A percentile compares a stretch with the other conserved stretches of the same genome.
phyloP scores from a whole-genome alignment of 208 protist genomes.

The Acanthamoeba rhysodes region DNA sequence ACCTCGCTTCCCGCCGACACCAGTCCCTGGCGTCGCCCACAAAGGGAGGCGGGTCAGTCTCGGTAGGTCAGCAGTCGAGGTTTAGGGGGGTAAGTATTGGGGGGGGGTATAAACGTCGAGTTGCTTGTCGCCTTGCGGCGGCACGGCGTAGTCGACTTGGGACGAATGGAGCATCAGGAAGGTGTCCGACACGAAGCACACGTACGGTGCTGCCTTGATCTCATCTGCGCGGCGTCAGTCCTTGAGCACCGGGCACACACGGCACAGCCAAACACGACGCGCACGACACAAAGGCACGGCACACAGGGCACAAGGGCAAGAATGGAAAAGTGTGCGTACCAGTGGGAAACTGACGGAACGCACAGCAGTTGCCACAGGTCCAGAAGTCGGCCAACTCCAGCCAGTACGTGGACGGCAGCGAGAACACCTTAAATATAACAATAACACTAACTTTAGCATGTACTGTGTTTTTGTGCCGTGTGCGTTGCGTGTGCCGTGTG shows the following conservation, averaged over 20 bases:
- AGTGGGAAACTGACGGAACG: slow-evolving; percentile 12
- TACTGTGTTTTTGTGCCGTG: too few relatives aligned
- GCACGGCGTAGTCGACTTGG: background rate
- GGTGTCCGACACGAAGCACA: slow-evolving; percentile 44
- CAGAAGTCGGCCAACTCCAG: slow-evolving; percentile 21
- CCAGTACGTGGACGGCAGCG: slow-evolving; percentile 25
- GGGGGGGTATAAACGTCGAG: background rate
- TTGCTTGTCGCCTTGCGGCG: background rate
- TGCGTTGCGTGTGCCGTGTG: too few relatives aligned
- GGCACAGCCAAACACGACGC: background rate
- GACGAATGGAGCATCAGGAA: slow-evolving; percentile 58
- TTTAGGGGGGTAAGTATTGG: background rate
- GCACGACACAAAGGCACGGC: background rate
- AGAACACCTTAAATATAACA: background rate
- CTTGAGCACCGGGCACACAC: background rate
- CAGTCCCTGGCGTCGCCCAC: background rate
- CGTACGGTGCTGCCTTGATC: slow-evolving; percentile 9
- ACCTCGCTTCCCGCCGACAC: background rate
- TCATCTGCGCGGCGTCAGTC: background rate
- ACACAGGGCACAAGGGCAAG: too few relatives aligned
- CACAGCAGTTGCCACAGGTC: slow-evolving; percentile 57
- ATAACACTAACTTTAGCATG: background rate
- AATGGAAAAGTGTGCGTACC: background rate
- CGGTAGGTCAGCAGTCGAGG: background rate
- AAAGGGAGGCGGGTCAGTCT: background rate